Evolutionary conservation across 352 stramenopile species (phyloP).

Genomic region (Phytophthora europaea): DNA sequence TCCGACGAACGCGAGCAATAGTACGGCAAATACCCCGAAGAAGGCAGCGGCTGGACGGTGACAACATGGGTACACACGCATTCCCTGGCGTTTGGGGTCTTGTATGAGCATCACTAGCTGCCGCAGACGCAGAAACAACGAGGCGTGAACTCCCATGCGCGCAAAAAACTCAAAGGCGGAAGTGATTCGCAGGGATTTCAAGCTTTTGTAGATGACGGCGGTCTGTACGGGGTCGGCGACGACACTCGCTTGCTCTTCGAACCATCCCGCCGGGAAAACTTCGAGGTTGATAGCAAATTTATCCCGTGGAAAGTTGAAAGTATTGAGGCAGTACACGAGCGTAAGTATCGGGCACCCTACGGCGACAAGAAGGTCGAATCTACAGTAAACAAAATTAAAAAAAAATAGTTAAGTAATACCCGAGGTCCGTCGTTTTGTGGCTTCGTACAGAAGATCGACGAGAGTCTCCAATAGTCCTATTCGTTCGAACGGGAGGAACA

Average conservation of each 20-base stretch:
- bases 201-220: constrained; percentile 33
- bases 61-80: constrained; percentile 26
- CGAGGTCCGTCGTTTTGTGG: background rate
- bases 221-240: constrained; percentile 32
- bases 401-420: background rate
- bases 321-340: constrained; percentile 40
- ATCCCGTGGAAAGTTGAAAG: constrained; percentile 42
- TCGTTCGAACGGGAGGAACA: constrained; percentile 30
- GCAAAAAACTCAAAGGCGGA: constrained; percentile 40
- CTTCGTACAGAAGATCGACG: constrained; percentile 19
- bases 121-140: constrained; percentile 33
- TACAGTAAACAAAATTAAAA: constrained; percentile 7
- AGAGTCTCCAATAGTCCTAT: constrained; percentile 24
- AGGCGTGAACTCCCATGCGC: constrained; percentile 35
- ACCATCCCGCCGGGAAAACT: constrained; percentile 32
- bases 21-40: constrained; percentile 18
- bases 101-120: constrained; percentile 13
- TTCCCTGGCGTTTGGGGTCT: background rate
- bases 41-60: constrained; percentile 9
- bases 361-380: constrained; percentile 45
- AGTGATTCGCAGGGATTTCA: constrained; percentile 47
- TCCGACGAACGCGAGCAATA: constrained; percentile 24
- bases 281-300: constrained; percentile 41
- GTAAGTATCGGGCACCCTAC: constrained; percentile 49
- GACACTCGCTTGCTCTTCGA: constrained; percentile 34